Conservation (phyloP, 345 rosid genomes). For the Melaleuca quinquenervia region DNA sequence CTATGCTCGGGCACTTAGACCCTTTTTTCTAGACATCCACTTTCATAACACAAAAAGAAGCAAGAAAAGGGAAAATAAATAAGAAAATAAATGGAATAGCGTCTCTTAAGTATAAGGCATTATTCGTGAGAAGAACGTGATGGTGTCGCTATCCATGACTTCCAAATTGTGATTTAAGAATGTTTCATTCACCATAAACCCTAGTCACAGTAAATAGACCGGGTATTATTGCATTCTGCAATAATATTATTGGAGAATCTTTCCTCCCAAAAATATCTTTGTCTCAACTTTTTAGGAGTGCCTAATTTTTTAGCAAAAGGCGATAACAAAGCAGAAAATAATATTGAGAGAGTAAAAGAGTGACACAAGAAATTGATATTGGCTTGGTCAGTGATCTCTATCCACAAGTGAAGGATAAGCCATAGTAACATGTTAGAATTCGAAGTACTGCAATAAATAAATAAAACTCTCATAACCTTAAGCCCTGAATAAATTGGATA, state of each 20-base stretch:
- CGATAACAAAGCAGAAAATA: not conserved
- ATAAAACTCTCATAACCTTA: not conserved
- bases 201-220: not conserved
- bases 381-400: not conserved
- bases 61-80: not conserved
- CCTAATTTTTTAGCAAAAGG: not conserved
- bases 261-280: not conserved
- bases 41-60: conserved; percentile 1
- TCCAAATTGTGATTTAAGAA: not conserved
- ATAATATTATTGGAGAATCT: not conserved
- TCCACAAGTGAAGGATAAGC: not conserved
- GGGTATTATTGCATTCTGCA: not conserved
- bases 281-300: not conserved
- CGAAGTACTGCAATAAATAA: not conserved
- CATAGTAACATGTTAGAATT: not conserved
- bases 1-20: conserved; percentile 23
- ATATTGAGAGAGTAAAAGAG: not conserved
- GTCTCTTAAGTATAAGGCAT: conserved; percentile 1
- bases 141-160: not conserved
- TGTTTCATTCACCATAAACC: not conserved
- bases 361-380: not conserved
- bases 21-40: conserved; percentile 28
- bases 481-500: not conserved
- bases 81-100: not conserved
- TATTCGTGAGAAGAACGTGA: not conserved